Conservation (phyloP, 164 flowering plant genomes). For the Liquidambar formosana region DNA sequence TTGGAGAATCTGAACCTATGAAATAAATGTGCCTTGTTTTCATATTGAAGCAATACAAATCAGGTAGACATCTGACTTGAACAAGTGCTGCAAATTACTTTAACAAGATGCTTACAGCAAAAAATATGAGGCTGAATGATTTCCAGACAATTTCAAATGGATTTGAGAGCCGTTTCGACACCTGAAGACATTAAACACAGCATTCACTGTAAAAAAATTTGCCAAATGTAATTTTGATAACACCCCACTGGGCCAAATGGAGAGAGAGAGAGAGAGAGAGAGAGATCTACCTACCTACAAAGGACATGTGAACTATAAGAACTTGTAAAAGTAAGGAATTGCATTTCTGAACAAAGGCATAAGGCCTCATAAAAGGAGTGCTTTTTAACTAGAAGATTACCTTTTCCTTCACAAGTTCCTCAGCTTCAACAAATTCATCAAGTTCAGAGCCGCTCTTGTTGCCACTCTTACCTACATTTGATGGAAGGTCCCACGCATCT, state of each 20-base stretch:
- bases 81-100: not conserved
- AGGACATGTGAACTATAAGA: not conserved
- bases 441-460: slow-evolving; percentile 54
- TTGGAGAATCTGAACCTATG: not conserved
- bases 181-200: slow-evolving; percentile 41
- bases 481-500: slow-evolving; percentile 96
- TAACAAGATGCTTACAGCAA: slow-evolving; percentile 67
- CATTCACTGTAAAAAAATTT: not conserved
- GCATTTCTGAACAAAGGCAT: not conserved
- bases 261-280: not conserved
- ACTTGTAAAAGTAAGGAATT: not conserved
- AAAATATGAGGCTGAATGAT: slow-evolving; percentile 93
- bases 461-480: slow-evolving; percentile 41
- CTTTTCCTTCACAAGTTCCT: slow-evolving; percentile 97
- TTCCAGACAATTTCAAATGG: slow-evolving; percentile 93
- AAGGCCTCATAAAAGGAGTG: not conserved
- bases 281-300: not conserved
- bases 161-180: slow-evolving; percentile 65
- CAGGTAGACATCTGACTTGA: not conserved
- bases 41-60: not conserved
- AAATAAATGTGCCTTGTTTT: not conserved
- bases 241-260: not conserved
- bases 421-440: slow-evolving; percentile 90
- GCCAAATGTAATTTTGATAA: not conserved
- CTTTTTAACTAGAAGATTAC: slow-evolving; percentile 28